Conservation (phyloP, 2,329 filamentous ascomycete genomes). For the Neonectria punicea region DNA sequence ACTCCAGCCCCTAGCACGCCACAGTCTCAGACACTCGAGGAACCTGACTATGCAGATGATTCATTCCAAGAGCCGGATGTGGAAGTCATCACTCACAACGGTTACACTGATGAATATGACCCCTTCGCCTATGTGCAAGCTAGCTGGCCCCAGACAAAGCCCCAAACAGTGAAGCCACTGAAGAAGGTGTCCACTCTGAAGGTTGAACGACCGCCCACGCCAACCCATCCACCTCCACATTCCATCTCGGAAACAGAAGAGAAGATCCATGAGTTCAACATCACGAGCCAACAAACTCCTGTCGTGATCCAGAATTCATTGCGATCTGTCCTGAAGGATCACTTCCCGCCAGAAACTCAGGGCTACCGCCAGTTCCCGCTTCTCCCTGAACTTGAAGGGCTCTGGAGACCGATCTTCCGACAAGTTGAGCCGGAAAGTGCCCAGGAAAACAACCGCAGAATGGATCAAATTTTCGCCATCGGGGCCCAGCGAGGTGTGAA, state of each 20-base stretch:
- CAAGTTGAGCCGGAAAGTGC: slow-evolving; percentile 47
- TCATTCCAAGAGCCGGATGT: slow-evolving; percentile 28
- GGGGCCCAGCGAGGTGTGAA: slow-evolving; percentile 66
- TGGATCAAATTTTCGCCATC: slow-evolving; percentile 70
- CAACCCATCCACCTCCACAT: slow-evolving; percentile 54
- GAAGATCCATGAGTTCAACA: slow-evolving; percentile 58
- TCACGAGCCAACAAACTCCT: slow-evolving; percentile 56
- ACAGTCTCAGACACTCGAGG: slow-evolving; percentile 28
- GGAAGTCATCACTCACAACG: slow-evolving; percentile 25
- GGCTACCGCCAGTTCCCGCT: slow-evolving; percentile 61
- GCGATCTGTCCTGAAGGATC: slow-evolving; percentile 60
- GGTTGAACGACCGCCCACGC: slow-evolving; percentile 53
- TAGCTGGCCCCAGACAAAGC: slow-evolving; percentile 30
- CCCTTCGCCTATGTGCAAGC: slow-evolving; percentile 54
- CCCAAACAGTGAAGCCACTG: slow-evolving; percentile 29
- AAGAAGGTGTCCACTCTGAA: slow-evolving; percentile 37
- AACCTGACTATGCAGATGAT: slow-evolving; percentile 19
- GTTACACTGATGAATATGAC: slow-evolving; percentile 55
- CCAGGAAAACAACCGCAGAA: slow-evolving; percentile 49
- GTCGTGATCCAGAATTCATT: slow-evolving; percentile 67
- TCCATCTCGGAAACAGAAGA: slow-evolving; percentile 45
- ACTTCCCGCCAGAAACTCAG: slow-evolving; percentile 60
- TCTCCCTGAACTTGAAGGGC: slow-evolving; percentile 58
- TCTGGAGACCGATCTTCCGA: slow-evolving; percentile 65
- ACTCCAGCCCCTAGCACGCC: slow-evolving; percentile 43